Conservation (phyloP, 768 basidiomycete species). For the Leccinum subtestaceum region DNA sequence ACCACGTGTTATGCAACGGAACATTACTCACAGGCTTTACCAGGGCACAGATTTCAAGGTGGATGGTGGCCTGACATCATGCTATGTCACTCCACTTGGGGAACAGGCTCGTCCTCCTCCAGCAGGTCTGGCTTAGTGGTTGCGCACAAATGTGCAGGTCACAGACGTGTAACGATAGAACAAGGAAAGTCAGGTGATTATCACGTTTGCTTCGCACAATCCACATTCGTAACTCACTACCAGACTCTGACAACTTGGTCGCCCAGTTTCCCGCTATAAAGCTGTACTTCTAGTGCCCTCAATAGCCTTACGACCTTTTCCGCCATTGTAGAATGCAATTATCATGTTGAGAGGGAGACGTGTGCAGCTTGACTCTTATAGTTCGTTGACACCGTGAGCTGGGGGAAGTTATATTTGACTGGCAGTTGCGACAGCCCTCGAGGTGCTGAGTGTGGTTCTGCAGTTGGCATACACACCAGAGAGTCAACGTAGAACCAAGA, state of each 20-base stretch:
- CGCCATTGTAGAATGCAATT: neutral
- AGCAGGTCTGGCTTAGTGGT: slow-evolving; percentile 47
- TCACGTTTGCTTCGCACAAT: neutral
- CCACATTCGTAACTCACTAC: neutral
- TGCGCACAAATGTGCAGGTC: too few species aligned
- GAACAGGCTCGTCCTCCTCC: slow-evolving; percentile 74
- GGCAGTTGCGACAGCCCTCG: neutral
- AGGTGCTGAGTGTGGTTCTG: neutral
- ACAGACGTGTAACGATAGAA: neutral
- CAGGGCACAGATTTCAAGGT: slow-evolving; percentile 93
- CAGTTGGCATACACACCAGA: neutral
- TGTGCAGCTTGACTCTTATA: neutral
- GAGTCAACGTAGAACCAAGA: neutral
- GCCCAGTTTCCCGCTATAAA: too few species aligned
- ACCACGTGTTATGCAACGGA: neutral
- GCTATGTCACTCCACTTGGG: slow-evolving; percentile 89
- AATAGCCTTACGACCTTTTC: neutral
- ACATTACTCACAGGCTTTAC: slow-evolving; percentile 7
- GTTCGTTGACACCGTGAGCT: neutral
- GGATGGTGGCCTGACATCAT: slow-evolving; percentile 89
- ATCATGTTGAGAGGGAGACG: neutral
- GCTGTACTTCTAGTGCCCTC: neutral
- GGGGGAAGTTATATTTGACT: neutral
- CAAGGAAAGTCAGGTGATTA: neutral
- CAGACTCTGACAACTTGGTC: neutral